These are phyloP conservation scores for Spiromastix sp. DNA, from an alignment of 2,329 filamentous ascomycete species.

Conservation along the genomic window DNA sequence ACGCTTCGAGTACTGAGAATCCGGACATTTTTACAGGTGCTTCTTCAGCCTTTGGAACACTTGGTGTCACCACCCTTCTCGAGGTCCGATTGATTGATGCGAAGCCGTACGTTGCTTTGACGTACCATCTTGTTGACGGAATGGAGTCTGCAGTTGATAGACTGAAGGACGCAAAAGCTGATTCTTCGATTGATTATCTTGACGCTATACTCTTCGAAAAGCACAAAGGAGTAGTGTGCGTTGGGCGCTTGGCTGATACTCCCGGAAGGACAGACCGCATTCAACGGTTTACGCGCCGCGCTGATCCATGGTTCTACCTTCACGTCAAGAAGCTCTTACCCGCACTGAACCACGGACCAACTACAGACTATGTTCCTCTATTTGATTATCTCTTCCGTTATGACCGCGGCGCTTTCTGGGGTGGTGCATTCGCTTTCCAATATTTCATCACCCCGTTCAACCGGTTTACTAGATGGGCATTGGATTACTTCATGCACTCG, in stretches of 20 bases:
- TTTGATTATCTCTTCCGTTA: constrained; percentile 47
- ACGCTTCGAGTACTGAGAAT: constrained; percentile 36
- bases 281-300: constrained; percentile 44
- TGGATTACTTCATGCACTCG: constrained; percentile 50
- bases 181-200: constrained; percentile 49
- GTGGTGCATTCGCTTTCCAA: constrained; percentile 43
- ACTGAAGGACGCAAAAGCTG: constrained; percentile 36
- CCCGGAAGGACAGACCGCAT: constrained; percentile 22
- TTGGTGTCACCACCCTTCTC: constrained; percentile 51
- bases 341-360: constrained; percentile 7
- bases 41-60: constrained; percentile 48
- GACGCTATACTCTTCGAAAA: constrained; percentile 56
- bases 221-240: constrained; percentile 45
- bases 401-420: constrained; percentile 51
- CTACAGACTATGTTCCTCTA: constrained; percentile 35
- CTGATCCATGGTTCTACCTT: constrained; percentile 66
- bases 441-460: constrained; percentile 51
- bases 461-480: constrained; percentile 42
- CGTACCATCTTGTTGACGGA: constrained; percentile 46
- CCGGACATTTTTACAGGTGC: constrained; percentile 50
- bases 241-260: constrained; percentile 44
- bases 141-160: constrained; percentile 40
- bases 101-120: constrained; percentile 48
- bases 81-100: constrained; percentile 49
- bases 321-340: constrained; percentile 43